A percentile compares a stretch with the other conserved stretches of the same genome.
phyloP scores from a whole-genome alignment of 1,284 basidiomycete species.

The Mycena citricolor region DNA sequence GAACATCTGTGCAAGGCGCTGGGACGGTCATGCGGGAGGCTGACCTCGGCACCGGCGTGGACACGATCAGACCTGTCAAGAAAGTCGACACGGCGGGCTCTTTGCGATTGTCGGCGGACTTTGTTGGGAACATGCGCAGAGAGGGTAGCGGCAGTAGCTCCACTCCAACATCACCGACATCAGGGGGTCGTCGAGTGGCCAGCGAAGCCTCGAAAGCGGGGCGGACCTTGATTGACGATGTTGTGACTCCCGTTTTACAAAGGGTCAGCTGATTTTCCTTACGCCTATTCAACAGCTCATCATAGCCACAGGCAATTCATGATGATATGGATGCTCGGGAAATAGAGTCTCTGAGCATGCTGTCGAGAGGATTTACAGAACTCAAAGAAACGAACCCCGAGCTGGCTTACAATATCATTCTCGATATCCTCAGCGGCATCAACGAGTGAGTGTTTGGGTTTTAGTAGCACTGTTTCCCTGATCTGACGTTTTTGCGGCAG shows the following conservation, averaged over 20 bases:
- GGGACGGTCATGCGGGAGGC: slow-evolving; percentile 80
- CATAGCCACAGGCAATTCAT: slow-evolving; percentile 56
- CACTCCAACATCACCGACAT: slow-evolving; percentile 47
- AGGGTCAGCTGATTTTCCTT: slow-evolving; percentile 32
- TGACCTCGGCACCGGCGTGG: slow-evolving; percentile 81
- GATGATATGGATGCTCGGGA: slow-evolving; percentile 87
- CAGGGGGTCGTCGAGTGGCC: slow-evolving; percentile 45
- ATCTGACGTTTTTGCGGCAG: slow-evolving; percentile 41
- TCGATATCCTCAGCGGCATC: slow-evolving; percentile 88
- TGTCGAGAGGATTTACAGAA: slow-evolving; percentile 86
- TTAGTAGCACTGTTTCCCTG: background rate
- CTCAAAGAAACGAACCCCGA: slow-evolving; percentile 80
- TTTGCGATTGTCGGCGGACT: slow-evolving; percentile 77
- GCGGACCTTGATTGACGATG: slow-evolving; percentile 72
- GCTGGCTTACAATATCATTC: slow-evolving; percentile 81
- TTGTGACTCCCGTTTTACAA: slow-evolving; percentile 75
- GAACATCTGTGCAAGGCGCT: slow-evolving; percentile 58
- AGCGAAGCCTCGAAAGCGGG: slow-evolving; percentile 71
- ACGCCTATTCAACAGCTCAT: slow-evolving; percentile 19
- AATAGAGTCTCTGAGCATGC: slow-evolving; percentile 86
- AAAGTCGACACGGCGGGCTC: slow-evolving; percentile 82
- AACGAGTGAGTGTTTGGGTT: slow-evolving; percentile 67
- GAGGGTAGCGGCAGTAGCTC: slow-evolving; percentile 46
- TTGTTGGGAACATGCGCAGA: slow-evolving; percentile 68
- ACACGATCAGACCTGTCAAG: slow-evolving; percentile 91